These are phyloP conservation scores for Syzygium grande DNA, from an alignment of 345 rosid genomes.

Conservation along the genomic window DNA sequence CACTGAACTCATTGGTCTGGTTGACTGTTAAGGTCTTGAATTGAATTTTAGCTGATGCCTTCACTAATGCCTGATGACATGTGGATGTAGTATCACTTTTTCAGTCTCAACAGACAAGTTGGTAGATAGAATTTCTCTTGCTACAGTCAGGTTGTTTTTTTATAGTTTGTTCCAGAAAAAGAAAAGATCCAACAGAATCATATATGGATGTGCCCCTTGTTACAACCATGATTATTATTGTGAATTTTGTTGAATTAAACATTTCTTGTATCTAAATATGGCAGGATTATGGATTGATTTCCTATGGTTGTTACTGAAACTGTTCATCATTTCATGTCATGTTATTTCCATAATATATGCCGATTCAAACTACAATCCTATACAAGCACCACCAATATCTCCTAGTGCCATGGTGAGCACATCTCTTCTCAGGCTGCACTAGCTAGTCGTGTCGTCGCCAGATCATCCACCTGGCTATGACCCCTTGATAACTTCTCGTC, in stretches of 20 bases:
- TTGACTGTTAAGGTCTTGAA: not conserved
- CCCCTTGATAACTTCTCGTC: constrained; percentile 40
- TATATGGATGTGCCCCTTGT: not conserved
- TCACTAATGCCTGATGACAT: too few species aligned
- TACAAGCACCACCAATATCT: constrained; percentile 23
- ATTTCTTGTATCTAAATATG: not conserved
- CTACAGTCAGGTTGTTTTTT: not conserved
- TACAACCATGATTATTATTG: not conserved
- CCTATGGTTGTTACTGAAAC: constrained; percentile 19
- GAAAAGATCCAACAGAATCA: not conserved
- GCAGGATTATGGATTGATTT: constrained; percentile 31
- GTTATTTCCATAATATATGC: constrained; percentile 25
- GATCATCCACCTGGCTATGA: constrained; percentile 48
- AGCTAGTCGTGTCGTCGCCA: not conserved
- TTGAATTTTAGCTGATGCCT: too few species aligned
- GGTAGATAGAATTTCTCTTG: not conserved
- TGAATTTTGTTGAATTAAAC: not conserved
- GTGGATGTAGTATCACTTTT: not conserved
- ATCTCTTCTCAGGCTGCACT: constrained; percentile 30
- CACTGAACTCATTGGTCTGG: not conserved
- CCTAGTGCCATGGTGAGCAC: constrained; percentile 33
- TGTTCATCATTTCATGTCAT: constrained; percentile 23
- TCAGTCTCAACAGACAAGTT: not conserved
- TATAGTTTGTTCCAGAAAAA: not conserved
- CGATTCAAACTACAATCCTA: constrained; percentile 14